Percentiles rank a stretch among this genome's conserved stretches.
phyloP scores from a whole-genome alignment of 2,329 filamentous ascomycete genomes.

The Plenodomus biglobosus region DNA sequence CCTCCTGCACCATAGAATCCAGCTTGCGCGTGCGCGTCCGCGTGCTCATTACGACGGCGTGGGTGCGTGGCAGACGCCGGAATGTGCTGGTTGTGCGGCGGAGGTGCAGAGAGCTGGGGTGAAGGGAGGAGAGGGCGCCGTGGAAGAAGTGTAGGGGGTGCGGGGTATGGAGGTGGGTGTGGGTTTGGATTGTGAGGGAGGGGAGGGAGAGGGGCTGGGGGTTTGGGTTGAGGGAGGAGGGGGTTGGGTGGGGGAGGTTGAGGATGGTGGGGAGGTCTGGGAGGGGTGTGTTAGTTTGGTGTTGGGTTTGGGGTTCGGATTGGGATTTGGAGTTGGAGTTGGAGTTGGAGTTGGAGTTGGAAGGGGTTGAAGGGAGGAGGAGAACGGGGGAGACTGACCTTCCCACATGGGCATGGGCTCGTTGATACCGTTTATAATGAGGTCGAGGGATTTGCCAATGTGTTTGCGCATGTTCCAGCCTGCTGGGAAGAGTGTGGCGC shows the following conservation, averaged over 20 bases:
- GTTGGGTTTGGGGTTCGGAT: not conserved
- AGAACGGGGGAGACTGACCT: conserved; percentile 41
- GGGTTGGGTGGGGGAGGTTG: conserved; percentile 40
- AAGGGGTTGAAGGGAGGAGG: conserved; percentile 47
- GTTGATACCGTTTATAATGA: conserved; percentile 49
- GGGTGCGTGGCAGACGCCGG: conserved; percentile 47
- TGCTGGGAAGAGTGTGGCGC: conserved; percentile 56
- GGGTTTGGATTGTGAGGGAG: conserved; percentile 39
- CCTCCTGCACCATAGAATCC: conserved; percentile 9
- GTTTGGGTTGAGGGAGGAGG: conserved; percentile 45
- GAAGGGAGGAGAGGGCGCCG: conserved; percentile 27
- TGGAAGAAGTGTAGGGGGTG: conserved; percentile 43
- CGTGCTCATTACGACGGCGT: conserved; percentile 54
- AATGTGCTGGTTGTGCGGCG: conserved; percentile 56
- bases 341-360: not conserved
- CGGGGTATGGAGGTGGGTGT: conserved; percentile 50
- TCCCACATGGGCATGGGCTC: conserved; percentile 54
- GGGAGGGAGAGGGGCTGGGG: conserved; percentile 44
- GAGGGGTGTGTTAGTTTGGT: conserved; percentile 1
- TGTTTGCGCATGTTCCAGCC: conserved; percentile 55
- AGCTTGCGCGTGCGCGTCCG: conserved; percentile 49
- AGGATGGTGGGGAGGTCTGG: conserved; percentile 22
- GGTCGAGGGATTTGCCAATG: conserved; percentile 53
- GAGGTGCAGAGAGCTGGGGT: conserved; percentile 48
- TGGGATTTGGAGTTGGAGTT: not conserved